These are phyloP conservation scores for Candida coleopterorum DNA, from an alignment of 805 yeast species.

Conservation along the genomic window DNA sequence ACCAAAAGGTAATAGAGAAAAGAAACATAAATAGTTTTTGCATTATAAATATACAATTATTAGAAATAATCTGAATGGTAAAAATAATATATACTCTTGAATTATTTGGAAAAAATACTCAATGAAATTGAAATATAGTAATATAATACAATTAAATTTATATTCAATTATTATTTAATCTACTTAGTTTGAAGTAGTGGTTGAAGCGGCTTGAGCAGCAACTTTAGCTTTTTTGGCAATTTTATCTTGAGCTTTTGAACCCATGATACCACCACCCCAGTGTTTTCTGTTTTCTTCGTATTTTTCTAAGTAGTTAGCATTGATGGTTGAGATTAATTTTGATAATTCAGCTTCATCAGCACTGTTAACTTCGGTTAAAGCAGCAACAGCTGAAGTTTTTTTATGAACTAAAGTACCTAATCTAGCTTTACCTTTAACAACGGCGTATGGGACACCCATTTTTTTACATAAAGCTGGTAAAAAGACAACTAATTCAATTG, in stretches of 20 bases:
- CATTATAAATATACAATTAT: too few species aligned
- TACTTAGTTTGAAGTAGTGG: constrained; percentile 7
- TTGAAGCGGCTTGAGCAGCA: constrained; percentile 29
- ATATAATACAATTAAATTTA: not conserved
- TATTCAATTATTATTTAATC: not conserved
- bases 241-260: constrained; percentile 88
- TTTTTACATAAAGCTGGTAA: constrained; percentile 98
- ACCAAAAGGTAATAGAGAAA: constrained; percentile 53
- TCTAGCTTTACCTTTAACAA: constrained; percentile 44
- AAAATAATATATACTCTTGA: too few species aligned
- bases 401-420: constrained; percentile 79
- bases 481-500: constrained; percentile 95
- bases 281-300: constrained; percentile 95
- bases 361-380: constrained; percentile 89
- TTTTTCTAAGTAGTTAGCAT: constrained; percentile 89
- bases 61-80: too few species aligned
- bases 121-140: not conserved
- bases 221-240: constrained; percentile 69
- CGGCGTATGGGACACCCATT: constrained; percentile 88
- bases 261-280: constrained; percentile 99
- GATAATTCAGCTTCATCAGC: constrained; percentile 96
- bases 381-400: constrained; percentile 96
- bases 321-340: constrained; percentile 85
- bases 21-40: constrained; percentile 19
- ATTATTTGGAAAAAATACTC: not conserved